Base-by-base conservation (phyloP, 768 basidiomycete genomes). In the Baorangia bicolor region DNA sequence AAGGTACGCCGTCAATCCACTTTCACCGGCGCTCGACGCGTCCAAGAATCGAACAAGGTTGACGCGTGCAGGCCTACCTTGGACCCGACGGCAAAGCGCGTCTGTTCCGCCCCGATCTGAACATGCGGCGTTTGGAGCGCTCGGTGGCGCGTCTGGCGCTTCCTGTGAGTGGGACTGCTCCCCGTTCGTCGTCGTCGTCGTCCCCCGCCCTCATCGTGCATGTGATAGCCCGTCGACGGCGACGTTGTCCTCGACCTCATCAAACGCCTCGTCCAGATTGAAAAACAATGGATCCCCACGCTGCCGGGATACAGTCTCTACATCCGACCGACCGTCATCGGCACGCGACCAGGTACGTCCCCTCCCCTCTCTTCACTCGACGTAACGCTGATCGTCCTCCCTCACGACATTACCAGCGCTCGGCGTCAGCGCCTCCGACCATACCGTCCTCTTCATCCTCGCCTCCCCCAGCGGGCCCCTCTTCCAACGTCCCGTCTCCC, bases 401-500 rank as follows among this genome's bases (percentile, higher is more conserved):
- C 27, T 25, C 33, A 18, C 9, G 10, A 38, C 14, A 18, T 11
- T 40, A 11, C n/a, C 27, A 78, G 80, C 77, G 7, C 78, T 90
- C 43, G 83, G 87, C 37, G 87, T 95, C 5, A 77, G 78, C 31
- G 86, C 93, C 3, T 91, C 91, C 0, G 84, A 81, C 53, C 84
- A 90, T 56, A 92, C 94, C 0, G 76, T 90, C 37, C 82, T 98
- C 35, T 98, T 92, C 72, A 87, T 97, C 56, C 88, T 98, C 64
- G 77, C 82, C 57, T 86, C 83, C 43, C 92, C 83, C 25, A 20
- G 33, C 8, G 81, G 81, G 0, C 81, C 81, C 1, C 83, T 80
- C 64, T 84, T 78, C 65, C 63, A 78, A 67, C 81, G 80, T 60
- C 77, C 83, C 8, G 72, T 85, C 48, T 78, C 79, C 37, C 71